These are phyloP conservation scores for Trametes maxima DNA, from an alignment of 768 basidiomycete genomes.

Conservation along the genomic window DNA sequence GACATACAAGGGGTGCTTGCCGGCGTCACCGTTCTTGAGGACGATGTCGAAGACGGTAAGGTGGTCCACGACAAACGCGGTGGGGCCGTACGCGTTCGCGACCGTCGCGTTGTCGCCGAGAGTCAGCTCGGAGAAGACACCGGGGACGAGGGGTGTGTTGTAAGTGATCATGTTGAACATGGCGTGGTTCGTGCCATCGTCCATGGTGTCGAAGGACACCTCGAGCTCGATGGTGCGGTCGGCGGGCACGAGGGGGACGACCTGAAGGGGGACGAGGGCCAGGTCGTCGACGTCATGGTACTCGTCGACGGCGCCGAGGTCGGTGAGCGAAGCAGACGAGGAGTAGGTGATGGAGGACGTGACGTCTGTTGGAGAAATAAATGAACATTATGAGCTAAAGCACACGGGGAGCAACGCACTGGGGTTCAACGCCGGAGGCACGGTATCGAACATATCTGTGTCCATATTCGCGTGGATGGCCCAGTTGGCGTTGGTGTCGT, in stretches of 20 bases:
- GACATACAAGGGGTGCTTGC: conserved; percentile 83
- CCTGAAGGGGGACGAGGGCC: conserved; percentile 62
- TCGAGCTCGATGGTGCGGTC: conserved; percentile 70
- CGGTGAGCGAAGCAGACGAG: conserved; percentile 49
- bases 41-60: conserved; percentile 78
- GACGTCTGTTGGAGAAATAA: conserved; percentile 50
- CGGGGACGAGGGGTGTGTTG: conserved; percentile 71
- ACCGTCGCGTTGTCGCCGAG: conserved; percentile 74
- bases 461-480: conserved; percentile 92
- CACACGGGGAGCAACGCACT: conserved; percentile 50
- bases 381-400: background rate
- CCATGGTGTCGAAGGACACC: conserved; percentile 81
- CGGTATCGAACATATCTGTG: conserved; percentile 81
- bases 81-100: conserved; percentile 75
- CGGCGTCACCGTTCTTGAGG: conserved; percentile 68
- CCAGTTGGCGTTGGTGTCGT: conserved; percentile 82
- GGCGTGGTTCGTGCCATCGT: conserved; percentile 84
- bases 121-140: conserved; percentile 73
- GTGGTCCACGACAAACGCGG: conserved; percentile 74
- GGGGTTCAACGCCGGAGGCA: conserved; percentile 71
- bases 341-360: conserved; percentile 85
- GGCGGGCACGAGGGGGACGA: conserved; percentile 49
- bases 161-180: conserved; percentile 71
- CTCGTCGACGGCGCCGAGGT: conserved; percentile 53
- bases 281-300: conserved; percentile 72